Evolutionary conservation across 2,329 filamentous ascomycete genomes (phyloP).

Genomic region (Colletotrichum musae): DNA sequence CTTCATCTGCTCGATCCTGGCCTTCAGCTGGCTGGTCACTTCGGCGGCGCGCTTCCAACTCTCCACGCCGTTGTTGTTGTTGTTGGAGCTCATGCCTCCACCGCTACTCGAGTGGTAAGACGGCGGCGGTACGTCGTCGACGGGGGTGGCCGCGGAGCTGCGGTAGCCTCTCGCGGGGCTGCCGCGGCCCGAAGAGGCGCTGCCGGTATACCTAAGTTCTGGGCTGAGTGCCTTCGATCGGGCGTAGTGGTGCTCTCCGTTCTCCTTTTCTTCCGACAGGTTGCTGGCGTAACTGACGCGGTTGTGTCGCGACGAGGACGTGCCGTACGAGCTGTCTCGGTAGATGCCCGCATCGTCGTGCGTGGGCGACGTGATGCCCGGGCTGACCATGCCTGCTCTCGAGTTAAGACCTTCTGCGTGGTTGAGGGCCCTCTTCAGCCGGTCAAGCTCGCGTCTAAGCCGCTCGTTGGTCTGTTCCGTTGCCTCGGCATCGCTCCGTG

Average conservation of each 20-base stretch:
- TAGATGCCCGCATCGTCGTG: constrained; percentile 74
- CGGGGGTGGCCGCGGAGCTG: constrained; percentile 46
- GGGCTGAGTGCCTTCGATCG: constrained; percentile 68
- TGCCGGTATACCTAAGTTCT: constrained; percentile 66
- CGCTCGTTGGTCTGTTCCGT: constrained; percentile 90
- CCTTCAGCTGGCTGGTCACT: constrained; percentile 97
- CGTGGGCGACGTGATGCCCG: constrained; percentile 64
- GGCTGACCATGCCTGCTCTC: constrained; percentile 46
- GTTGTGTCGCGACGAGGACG: constrained; percentile 57
- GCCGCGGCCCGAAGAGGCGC: constrained; percentile 69
- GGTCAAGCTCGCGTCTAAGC: constrained; percentile 88
- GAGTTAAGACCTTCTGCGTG: constrained; percentile 68
- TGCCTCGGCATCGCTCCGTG: constrained; percentile 89
- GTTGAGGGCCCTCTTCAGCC: constrained; percentile 88
- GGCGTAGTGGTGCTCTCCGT: constrained; percentile 66
- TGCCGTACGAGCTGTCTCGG: constrained; percentile 60
- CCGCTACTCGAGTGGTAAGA: constrained; percentile 24
- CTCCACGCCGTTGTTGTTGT: constrained; percentile 75
- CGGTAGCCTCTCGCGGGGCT: constrained; percentile 72
- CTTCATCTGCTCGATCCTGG: constrained; percentile 99
- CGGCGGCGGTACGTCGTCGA: constrained; percentile 35
- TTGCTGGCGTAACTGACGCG: constrained; percentile 75
- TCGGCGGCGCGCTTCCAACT: constrained; percentile 98
- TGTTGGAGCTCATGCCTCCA: constrained; percentile 50
- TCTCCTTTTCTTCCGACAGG: constrained; percentile 84